Conservation (phyloP, 2,329 filamentous ascomycete species). For the Phialophora verrucosa region DNA sequence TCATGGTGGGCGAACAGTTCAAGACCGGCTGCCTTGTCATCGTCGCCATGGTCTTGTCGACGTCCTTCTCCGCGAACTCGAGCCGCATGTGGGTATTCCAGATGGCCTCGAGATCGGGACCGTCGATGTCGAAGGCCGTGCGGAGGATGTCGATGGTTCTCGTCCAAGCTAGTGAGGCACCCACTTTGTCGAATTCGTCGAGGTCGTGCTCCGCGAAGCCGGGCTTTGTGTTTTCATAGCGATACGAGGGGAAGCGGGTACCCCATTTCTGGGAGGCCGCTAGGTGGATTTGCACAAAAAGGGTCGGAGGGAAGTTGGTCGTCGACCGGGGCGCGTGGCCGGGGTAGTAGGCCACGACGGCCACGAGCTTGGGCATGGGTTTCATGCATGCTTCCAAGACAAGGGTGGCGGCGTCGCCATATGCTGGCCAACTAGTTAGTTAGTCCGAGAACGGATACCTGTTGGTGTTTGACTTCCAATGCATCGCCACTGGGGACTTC, state of each 20-base stretch:
- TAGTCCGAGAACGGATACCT: neutral
- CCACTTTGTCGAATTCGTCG: slow-evolving; percentile 69
- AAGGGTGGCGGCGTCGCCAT: slow-evolving; percentile 65
- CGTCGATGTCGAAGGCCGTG: slow-evolving; percentile 60
- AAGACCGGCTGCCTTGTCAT: slow-evolving; percentile 42
- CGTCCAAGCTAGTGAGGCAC: slow-evolving; percentile 71
- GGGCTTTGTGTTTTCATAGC: slow-evolving; percentile 61
- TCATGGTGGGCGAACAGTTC: slow-evolving; percentile 48
- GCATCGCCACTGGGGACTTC: neutral
- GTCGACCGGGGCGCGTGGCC: slow-evolving; percentile 60
- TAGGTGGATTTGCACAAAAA: slow-evolving; percentile 64
- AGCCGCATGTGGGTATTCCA: slow-evolving; percentile 48
- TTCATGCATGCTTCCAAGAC: slow-evolving; percentile 64
- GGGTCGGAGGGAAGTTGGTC: slow-evolving; percentile 44
- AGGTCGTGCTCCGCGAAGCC: slow-evolving; percentile 76
- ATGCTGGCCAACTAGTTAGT: slow-evolving; percentile 52
- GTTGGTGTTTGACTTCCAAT: neutral
- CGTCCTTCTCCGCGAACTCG: slow-evolving; percentile 41
- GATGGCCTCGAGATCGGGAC: slow-evolving; percentile 46
- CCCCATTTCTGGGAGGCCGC: slow-evolving; percentile 51
- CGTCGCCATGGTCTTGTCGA: slow-evolving; percentile 44
- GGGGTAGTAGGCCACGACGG: slow-evolving; percentile 69
- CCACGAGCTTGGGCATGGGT: slow-evolving; percentile 62
- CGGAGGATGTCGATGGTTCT: slow-evolving; percentile 66
- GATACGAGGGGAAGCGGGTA: slow-evolving; percentile 49